Percentiles rank a stretch among this genome's conserved stretches.
Conservation (phyloP, 257 asterid genomes). For the Gardenia jasminoides region DNA sequence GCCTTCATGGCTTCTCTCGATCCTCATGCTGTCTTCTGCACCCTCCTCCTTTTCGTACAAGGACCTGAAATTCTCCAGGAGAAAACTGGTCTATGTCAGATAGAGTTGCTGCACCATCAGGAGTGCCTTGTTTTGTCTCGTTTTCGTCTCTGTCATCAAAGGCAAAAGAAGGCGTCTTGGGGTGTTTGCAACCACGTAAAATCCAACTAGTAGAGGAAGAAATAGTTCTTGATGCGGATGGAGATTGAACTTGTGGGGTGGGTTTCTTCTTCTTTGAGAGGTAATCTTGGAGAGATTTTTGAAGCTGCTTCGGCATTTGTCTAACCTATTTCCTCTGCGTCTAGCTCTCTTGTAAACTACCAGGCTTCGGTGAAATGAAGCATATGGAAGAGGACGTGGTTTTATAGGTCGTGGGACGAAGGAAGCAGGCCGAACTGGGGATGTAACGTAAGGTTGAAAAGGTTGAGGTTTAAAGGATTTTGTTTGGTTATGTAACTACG, state of each 20-base stretch:
- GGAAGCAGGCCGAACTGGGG: not conserved
- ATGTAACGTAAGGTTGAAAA: conserved; percentile 17
- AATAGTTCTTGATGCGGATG: conserved; percentile 12
- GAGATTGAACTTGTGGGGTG: conserved; percentile 27
- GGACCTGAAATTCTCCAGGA: conserved; percentile 63
- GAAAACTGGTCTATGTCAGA: conserved; percentile 61
- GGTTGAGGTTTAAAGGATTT: not conserved
- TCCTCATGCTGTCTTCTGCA: not conserved
- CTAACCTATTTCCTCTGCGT: not conserved
- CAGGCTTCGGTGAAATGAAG: not conserved
- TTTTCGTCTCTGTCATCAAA: conserved; percentile 5
- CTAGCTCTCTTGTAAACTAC: not conserved
- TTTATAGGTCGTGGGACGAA: not conserved
- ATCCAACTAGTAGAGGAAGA: conserved; percentile 36
- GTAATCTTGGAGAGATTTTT: conserved; percentile 51
- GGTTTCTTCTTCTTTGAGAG: conserved; percentile 52
- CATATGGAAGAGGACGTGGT: not conserved
- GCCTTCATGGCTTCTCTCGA: not conserved
- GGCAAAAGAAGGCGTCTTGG: conserved; percentile 52
- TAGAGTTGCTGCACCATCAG: conserved; percentile 37
- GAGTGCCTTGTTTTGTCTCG: not conserved
- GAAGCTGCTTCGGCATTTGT: conserved; percentile 55
- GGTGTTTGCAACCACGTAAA: conserved; percentile 45
- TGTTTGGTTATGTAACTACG: not conserved
- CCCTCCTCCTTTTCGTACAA: conserved; percentile 40